Base-by-base conservation (phyloP, 1,284 basidiomycete species). In the Phellopilus nigrolimitatus region DNA sequence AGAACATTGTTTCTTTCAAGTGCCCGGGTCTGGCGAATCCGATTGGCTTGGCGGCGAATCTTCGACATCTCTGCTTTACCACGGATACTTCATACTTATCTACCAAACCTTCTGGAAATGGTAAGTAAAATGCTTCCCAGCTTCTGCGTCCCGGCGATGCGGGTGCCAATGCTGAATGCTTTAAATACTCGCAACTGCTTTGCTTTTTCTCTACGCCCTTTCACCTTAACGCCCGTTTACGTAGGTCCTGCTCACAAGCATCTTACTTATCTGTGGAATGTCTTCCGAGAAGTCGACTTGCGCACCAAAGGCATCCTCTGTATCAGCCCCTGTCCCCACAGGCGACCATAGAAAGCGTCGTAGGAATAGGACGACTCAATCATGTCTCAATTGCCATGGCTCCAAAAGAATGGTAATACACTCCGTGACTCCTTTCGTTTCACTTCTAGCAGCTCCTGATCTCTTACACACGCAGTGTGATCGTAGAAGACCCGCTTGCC, bases 341-440 rank as follows among this genome's bases (percentile, higher is more conserved):
- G 65, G 70, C 33, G 76, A 78, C 58, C 75, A 78, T 56, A 68
- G 76, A 51, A 79, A 78, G 57, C 67, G 76, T 54, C 77, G 81
- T 56, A 72, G 82, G 44, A 84, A 84, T 62, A 71, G 82, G 28
- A 82, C 80, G 1, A 84, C 81, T 5, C 74, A 82, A 53, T 81
- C 79, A 55, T 84, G 82, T 58, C 68, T 84, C 13, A 81, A 82
- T 39, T 84, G 82, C 58, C 82, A 84, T 61, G 82, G 84, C 31
- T 88, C 88, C 33, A 91, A 91, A 63, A 76, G 88, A 53, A 91
- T 89, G 83, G 88, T 90, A n/a, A n/a, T n/a, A 62, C 54, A 72
- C 63, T 30, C 40, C 4, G 19, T 21, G 37, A 27, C 10, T 36
- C 24, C 3, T 19, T 25, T 28, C 22, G 17, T n/a, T 38, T 22